Conservation (phyloP, 768 basidiomycete genomes). For the Hericium coralloides region DNA sequence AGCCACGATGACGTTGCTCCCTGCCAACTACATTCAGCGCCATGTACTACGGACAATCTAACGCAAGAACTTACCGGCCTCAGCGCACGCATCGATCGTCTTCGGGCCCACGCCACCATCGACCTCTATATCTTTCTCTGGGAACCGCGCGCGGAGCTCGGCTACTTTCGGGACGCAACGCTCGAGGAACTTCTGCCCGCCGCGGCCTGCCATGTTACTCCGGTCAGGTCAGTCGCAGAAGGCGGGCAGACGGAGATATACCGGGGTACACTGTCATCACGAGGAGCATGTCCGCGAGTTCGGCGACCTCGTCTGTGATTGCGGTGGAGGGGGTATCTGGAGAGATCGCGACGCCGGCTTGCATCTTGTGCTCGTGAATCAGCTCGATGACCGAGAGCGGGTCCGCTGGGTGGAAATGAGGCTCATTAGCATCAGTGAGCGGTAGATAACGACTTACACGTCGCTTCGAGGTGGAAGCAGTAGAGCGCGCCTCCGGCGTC, state of each 20-base stretch:
- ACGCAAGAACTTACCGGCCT: slow-evolving; percentile 55
- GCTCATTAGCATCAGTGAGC: neutral
- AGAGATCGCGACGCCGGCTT: slow-evolving; percentile 92
- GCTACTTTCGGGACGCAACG: slow-evolving; percentile 89
- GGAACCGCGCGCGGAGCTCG: slow-evolving; percentile 85
- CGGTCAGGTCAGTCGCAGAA: neutral
- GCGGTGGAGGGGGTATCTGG: slow-evolving; percentile 86
- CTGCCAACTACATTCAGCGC: slow-evolving; percentile 29
- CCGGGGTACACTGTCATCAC: slow-evolving; percentile 99
- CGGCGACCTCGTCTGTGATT: slow-evolving; percentile 80
- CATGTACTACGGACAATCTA: neutral
- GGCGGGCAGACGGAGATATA: slow-evolving; percentile 15
- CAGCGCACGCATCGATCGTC: slow-evolving; percentile 79
- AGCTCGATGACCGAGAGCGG: slow-evolving; percentile 67
- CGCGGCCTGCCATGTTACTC: slow-evolving; percentile 46
- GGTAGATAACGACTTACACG: slow-evolving; percentile 43
- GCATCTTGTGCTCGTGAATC: slow-evolving; percentile 83
- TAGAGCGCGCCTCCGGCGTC: slow-evolving; percentile 92
- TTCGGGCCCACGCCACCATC: slow-evolving; percentile 96
- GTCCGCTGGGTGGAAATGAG: slow-evolving; percentile 38
- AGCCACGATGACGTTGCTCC: slow-evolving; percentile 97
- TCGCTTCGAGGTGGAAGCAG: slow-evolving; percentile 95
- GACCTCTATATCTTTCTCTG: slow-evolving; percentile 93
- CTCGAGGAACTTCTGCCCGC: slow-evolving; percentile 94
- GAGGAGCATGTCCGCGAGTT: slow-evolving; percentile 86